Evolutionary conservation across 2,329 filamentous ascomycete species (phyloP), one percentile per base, ranked within the genome.

Genomic region (Pyrenophora graminea): DNA sequence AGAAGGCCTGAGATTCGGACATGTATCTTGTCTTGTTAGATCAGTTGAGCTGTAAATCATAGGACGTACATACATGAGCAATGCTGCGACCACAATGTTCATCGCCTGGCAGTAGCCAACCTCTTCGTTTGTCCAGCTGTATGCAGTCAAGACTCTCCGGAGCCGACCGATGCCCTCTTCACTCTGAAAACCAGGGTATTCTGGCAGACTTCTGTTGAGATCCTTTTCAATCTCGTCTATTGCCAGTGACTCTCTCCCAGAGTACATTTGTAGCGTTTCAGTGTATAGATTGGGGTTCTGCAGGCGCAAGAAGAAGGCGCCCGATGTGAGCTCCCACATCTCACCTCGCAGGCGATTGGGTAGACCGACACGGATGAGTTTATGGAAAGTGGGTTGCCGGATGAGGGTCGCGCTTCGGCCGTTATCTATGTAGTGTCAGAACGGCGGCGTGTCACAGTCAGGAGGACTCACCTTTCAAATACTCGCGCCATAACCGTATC

Each of bases 141-240:
- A 99, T 4, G 94, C 94, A 1, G 93, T 97, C 48, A 99, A 80
- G 32, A 99, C 94, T 51, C 93, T 84, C 53, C 94, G 86, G 56
- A 99, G 79, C 17, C 94, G 84, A 38, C 87, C 90, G 59, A 99
- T 99, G 13, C 94, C 94, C 67, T 97, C 92, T 71, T 96, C 89
- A 67, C 88, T 96, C 75, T 99, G 94, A 69, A 97, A 99, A 0
- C 94, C 94, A 15, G 94, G 91, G 71, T 99, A 99, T 74, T 99
- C 94, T 1, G 94, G 94, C 61, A 99, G 77, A 79, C 92, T 97
- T 61, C 94, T 86, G 74, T 99, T 99, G 42, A 99, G 77, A 70
- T 99, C 94, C 74, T 99, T 99, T 71, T 99, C 94, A 59, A 99
- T 99, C 79, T 99, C 94, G 71, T 99, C 94, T 63, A 97, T 97